Evolutionary conservation across 345 rosid genomes (phyloP), one percentile per base, ranked within the genome.

Genomic region (Linum trigynum): DNA sequence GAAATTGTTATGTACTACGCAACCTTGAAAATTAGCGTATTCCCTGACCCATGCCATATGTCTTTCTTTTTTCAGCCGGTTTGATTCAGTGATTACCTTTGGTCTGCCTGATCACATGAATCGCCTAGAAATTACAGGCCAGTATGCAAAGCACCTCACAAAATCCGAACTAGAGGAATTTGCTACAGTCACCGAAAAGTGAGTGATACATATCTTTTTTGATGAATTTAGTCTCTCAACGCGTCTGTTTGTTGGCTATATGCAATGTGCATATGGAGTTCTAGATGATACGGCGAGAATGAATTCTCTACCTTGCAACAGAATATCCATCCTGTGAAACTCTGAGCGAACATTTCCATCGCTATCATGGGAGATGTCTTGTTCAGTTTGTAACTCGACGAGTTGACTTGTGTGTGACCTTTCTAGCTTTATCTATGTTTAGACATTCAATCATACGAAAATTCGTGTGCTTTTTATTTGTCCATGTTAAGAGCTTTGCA

Each of bases 61-160:
- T 56, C n/a, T 32, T 32, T 51, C 15, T 65, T 17, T 7, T 67
- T 45, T 10, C 76, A 88, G 99, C 72, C 99, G 99, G 38, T 94
- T 94, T 63, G 96, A 91, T 77, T 83, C 90, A n/a, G 84, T 88
- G 82, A 85, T 94, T 58, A 64, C 74, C 68, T 94, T 91, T 45
- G 86, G 74, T 58, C 83, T 88, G 23, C 99, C 99, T 2, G 92
- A 94, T 72, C 66, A 63, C 55, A 82, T 68, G 69, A 88, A 81
- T 62, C 89, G 95, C 64, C 83, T 65, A 72, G 83, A 88, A 72
- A 94, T 88, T 68, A 83, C 84, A 17, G 76, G 90, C 36, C 95
- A 86, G 70, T 86, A 94, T 67, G 96, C 99, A 57, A 90, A 90
- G 81, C 97, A 90, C 73, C 82, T 88, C 15, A 71, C 79, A 38